Conservation (phyloP, 2,329 filamentous ascomycete species). For the Thyridium curvatum region DNA sequence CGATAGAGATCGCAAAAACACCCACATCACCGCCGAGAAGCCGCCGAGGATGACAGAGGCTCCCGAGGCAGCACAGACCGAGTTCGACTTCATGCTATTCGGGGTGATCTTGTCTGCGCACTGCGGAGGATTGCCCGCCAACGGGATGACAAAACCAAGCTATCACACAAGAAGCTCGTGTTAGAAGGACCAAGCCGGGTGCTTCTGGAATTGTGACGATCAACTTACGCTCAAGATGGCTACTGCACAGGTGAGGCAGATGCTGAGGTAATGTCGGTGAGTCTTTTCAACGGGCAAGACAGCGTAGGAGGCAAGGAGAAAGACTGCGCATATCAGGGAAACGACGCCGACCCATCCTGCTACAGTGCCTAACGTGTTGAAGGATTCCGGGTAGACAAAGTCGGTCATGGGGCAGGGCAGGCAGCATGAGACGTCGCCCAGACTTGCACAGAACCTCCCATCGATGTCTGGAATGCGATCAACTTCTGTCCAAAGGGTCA, state of each 20-base stretch:
- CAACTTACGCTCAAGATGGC: slow-evolving; percentile 70
- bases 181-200: slow-evolving; percentile 1
- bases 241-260: slow-evolving; percentile 73
- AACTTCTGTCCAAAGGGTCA: slow-evolving; percentile 23
- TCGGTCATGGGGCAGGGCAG: slow-evolving; percentile 83
- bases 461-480: slow-evolving; percentile 39
- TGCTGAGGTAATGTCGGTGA: slow-evolving; percentile 85
- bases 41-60: slow-evolving; percentile 81
- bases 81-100: slow-evolving; percentile 78
- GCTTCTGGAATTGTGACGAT: neutral
- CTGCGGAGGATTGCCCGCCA: slow-evolving; percentile 70
- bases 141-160: slow-evolving; percentile 86
- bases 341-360: slow-evolving; percentile 81
- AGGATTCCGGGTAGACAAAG: slow-evolving; percentile 62
- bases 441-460: slow-evolving; percentile 46
- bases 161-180: slow-evolving; percentile 3
- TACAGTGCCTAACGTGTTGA: slow-evolving; percentile 51
- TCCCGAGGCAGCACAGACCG: slow-evolving; percentile 83
- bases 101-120: slow-evolving; percentile 90
- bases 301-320: slow-evolving; percentile 74
- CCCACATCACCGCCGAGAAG: slow-evolving; percentile 80
- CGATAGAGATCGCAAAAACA: slow-evolving; percentile 82
- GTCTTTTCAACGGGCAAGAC: slow-evolving; percentile 83
- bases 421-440: slow-evolving; percentile 62
- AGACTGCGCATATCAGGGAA: slow-evolving; percentile 64